Evolutionary conservation across 2,329 filamentous ascomycete species (phyloP).

Genomic region (Beauveria sp.): DNA sequence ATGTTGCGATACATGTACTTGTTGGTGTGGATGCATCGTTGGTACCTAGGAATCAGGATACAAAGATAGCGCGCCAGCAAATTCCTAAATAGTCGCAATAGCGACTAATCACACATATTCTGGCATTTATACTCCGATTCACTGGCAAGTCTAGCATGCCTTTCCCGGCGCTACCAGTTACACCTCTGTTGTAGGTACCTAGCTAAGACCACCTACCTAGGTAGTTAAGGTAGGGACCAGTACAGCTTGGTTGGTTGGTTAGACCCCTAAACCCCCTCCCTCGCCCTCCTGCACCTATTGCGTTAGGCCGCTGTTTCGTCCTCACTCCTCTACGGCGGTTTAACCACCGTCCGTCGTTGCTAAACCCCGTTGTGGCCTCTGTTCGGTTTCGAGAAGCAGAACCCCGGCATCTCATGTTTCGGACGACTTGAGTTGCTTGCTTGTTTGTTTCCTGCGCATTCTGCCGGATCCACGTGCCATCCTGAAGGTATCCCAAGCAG

Average conservation of each 20-base stretch:
- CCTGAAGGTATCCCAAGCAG: not conserved
- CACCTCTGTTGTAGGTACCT: not conserved
- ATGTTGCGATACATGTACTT: conserved; percentile 3
- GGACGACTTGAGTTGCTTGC: conserved; percentile 1
- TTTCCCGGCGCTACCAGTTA: not conserved
- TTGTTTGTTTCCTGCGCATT: conserved; percentile 6
- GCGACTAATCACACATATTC: too few relatives aligned
- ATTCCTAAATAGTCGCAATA: too few relatives aligned
- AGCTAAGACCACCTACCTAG: not conserved
- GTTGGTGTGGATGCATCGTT: conserved; percentile 4
- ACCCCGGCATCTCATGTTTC: conserved; percentile 10
- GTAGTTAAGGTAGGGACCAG: too few relatives aligned
- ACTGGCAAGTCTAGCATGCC: not conserved
- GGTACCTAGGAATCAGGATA: not conserved
- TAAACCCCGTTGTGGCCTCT: not conserved
- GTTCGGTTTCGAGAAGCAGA: conserved; percentile 4
- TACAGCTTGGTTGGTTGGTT: not conserved
- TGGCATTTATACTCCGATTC: too few relatives aligned
- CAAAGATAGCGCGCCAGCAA: too few relatives aligned
- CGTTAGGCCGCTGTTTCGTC: not conserved
- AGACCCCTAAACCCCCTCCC: not conserved
- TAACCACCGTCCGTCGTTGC: not conserved
- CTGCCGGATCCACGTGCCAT: conserved; percentile 1
- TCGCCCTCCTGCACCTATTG: not conserved
- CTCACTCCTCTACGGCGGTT: not conserved